Evolutionary conservation across 495 filamentous ascomycete species (phyloP).

Genomic region (Penicillium malachiteum): DNA sequence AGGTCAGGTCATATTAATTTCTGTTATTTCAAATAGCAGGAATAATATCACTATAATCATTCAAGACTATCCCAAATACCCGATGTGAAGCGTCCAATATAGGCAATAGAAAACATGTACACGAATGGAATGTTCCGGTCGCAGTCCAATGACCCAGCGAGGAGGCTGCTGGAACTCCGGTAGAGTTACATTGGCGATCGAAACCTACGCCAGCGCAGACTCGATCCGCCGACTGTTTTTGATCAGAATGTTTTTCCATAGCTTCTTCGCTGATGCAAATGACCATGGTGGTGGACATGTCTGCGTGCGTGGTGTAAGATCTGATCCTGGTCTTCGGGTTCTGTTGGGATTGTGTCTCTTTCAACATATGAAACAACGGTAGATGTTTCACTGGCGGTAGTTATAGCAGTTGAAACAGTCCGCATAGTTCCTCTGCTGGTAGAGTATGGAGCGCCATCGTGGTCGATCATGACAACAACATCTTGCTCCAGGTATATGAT

Average conservation of each 20-base stretch:
- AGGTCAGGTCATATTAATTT: not conserved
- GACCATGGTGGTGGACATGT: conserved; percentile 25
- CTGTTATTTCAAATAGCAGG: not conserved
- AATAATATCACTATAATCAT: conserved; percentile 20
- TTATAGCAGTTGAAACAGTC: conserved; percentile 21
- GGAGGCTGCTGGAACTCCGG: not conserved
- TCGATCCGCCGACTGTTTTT: not conserved
- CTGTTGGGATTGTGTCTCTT: conserved; percentile 18
- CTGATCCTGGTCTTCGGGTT: conserved; percentile 15
- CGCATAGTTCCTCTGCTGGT: conserved; percentile 24
- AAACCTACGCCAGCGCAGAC: conserved; percentile 16
- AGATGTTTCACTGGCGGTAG: conserved; percentile 20
- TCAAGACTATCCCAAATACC: not conserved
- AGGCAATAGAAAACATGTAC: conserved; percentile 15
- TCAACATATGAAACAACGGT: conserved; percentile 28
- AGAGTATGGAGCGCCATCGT: conserved; percentile 19
- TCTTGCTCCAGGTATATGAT: conserved; percentile 39
- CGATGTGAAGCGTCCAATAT: conserved; percentile 6
- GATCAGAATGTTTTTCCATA: conserved; percentile 6
- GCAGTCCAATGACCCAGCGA: conserved; percentile 10
- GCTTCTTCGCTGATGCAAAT: conserved; percentile 16
- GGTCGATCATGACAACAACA: conserved; percentile 37
- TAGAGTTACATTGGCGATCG: not conserved
- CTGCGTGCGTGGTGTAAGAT: conserved; percentile 18
- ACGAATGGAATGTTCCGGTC: conserved; percentile 17